These are phyloP conservation scores for Bipolaris oryzae DNA, from an alignment of 2,329 filamentous ascomycete genomes.

Conservation along the genomic window DNA sequence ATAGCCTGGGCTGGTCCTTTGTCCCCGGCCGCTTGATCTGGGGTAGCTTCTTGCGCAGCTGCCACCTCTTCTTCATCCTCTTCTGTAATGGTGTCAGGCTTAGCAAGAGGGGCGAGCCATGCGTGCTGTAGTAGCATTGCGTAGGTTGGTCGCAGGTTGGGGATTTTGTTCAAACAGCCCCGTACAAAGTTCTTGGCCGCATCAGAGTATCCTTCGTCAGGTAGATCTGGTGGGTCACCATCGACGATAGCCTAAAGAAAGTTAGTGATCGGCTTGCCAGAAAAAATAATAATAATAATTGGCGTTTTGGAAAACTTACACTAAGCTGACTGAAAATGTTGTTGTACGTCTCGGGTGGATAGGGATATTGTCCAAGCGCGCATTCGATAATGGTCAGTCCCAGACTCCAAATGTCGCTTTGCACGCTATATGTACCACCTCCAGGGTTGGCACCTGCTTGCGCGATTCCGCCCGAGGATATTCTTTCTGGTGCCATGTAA, in stretches of 20 bases:
- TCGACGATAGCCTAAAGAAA: conserved; percentile 85
- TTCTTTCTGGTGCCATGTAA: conserved; percentile 98
- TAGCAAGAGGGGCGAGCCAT: conserved; percentile 79
- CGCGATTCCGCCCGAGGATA: conserved; percentile 82
- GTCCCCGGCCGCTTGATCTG: conserved; percentile 47
- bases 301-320: conserved; percentile 63
- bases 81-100: conserved; percentile 75
- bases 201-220: conserved; percentile 76
- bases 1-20: conserved; percentile 34
- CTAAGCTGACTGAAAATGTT: conserved; percentile 98
- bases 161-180: conserved; percentile 89
- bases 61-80: conserved; percentile 67
- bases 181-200: conserved; percentile 84
- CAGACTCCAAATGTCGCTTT: conserved; percentile 97
- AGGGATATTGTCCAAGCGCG: conserved; percentile 91
- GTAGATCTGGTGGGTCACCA: conserved; percentile 90
- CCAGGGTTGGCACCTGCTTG: conserved; percentile 69
- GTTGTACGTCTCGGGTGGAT: conserved; percentile 95
- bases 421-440: conserved; percentile 92
- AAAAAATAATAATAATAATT: background rate
- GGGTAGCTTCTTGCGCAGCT: conserved; percentile 51
- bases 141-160: conserved; percentile 92
- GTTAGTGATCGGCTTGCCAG: conserved; percentile 1
- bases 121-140: conserved; percentile 85
- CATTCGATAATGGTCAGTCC: conserved; percentile 96